These are phyloP conservation scores for Phlyctochytrium arcticum DNA, from an alignment of 192 early-diverging fungal species.

Conservation along the genomic window DNA sequence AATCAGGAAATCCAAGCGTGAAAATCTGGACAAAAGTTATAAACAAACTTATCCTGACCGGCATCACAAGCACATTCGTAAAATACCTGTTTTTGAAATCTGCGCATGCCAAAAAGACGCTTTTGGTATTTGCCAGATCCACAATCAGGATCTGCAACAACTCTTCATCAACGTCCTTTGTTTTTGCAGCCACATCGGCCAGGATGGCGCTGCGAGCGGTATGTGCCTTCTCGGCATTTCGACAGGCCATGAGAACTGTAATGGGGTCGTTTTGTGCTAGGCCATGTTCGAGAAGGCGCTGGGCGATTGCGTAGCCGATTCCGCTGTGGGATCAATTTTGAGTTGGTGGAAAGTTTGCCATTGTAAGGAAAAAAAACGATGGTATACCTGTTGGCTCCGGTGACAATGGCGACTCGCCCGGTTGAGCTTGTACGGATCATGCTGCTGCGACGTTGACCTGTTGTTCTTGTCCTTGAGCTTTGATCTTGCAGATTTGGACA, in stretches of 20 bases:
- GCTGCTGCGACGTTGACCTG: no score
- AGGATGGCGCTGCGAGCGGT: conserved; percentile 25
- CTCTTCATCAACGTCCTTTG: neutral
- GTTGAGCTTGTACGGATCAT: no score
- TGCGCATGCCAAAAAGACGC: conserved; percentile 26
- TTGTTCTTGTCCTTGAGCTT: no score
- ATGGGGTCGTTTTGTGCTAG: conserved; percentile 2
- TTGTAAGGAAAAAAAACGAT: neutral
- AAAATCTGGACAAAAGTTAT: conserved; percentile 10
- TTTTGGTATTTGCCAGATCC: conserved; percentile 29
- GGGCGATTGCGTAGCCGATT: conserved; percentile 35
- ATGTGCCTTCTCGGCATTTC: conserved; percentile 26
- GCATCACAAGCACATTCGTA: neutral
- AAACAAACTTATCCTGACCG: neutral
- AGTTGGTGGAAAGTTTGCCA: neutral
- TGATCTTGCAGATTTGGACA: no score
- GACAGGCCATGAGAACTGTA: conserved; percentile 39
- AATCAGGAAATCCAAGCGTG: conserved; percentile 35
- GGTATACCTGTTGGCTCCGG: conserved; percentile 13
- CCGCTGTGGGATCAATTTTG: conserved; percentile 23
- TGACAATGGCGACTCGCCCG: conserved; percentile 6
- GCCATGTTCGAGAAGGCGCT: conserved; percentile 27
- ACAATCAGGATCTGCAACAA: conserved; percentile 29
- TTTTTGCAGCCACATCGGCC: neutral
- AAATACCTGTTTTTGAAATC: conserved; percentile 24